Evolutionary conservation across 257 asterid genomes (phyloP).

Genomic region (Schizonepeta tenuifolia): DNA sequence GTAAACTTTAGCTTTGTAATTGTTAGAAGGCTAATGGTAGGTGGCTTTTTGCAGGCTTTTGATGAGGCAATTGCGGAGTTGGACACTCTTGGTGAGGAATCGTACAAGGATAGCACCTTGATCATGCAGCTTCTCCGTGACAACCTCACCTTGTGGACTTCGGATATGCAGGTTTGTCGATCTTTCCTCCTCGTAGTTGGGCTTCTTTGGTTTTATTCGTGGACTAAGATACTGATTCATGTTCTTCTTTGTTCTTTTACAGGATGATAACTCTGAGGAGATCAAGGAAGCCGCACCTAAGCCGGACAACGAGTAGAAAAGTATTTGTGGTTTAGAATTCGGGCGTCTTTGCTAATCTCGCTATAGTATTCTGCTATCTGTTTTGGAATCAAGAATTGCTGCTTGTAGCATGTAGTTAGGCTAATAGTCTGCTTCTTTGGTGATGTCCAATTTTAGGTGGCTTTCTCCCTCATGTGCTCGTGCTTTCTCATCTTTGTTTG

Average conservation of each 20-base stretch:
- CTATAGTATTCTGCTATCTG: slow-evolving; percentile 26
- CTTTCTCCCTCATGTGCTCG: slow-evolving; percentile 34
- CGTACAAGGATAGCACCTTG: slow-evolving; percentile 94
- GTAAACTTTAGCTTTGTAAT: not conserved
- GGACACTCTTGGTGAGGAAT: slow-evolving; percentile 94
- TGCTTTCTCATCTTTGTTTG: slow-evolving; percentile 32
- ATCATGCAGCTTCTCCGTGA: slow-evolving; percentile 98
- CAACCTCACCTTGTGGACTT: slow-evolving; percentile 92
- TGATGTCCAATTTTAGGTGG: slow-evolving; percentile 42
- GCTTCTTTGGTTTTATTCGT: no score
- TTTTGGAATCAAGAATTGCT: slow-evolving; percentile 44
- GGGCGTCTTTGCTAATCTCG: slow-evolving; percentile 27
- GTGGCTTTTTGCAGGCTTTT: slow-evolving; percentile 57
- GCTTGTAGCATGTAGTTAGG: slow-evolving; percentile 47
- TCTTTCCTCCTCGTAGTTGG: not conserved
- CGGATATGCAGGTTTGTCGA: slow-evolving; percentile 77
- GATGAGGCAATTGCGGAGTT: slow-evolving; percentile 93
- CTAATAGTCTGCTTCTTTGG: slow-evolving; percentile 41
- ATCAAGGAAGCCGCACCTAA: slow-evolving; percentile 84
- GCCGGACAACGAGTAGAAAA: slow-evolving; percentile 71
- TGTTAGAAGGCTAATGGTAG: slow-evolving; percentile 14
- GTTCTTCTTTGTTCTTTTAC: slow-evolving; percentile 26
- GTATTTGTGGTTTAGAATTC: slow-evolving; percentile 37
- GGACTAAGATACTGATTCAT: slow-evolving; percentile 1
- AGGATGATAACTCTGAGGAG: slow-evolving; percentile 88